Conservation (phyloP, 441 rosid genomes). For the Bocquillonia castaneifolia region DNA sequence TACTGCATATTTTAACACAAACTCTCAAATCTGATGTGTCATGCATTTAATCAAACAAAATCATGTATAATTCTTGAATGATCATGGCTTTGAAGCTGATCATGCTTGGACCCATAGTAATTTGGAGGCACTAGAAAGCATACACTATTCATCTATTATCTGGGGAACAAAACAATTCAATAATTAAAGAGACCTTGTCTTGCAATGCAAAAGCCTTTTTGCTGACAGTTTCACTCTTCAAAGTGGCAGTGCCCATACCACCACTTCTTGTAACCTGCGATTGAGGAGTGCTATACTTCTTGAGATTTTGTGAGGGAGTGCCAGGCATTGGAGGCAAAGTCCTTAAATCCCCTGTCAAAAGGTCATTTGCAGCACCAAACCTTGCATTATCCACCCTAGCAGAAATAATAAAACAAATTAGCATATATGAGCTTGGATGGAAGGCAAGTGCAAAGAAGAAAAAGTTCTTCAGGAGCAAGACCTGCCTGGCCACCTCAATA, state of each 20-base stretch:
- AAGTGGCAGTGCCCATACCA: constrained; percentile 33
- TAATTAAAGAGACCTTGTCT: constrained; percentile 64
- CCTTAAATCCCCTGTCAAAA: constrained; percentile 33
- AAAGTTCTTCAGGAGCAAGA: not conserved
- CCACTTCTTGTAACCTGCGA: constrained; percentile 42
- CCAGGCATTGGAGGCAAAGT: constrained; percentile 31
- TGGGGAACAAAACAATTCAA: not conserved
- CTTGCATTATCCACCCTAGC: constrained; percentile 43
- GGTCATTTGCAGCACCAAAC: constrained; percentile 32
- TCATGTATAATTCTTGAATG: not conserved
- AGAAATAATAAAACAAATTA: constrained; percentile 16
- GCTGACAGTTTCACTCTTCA: constrained; percentile 71
- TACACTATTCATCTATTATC: not conserved
- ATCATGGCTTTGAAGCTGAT: not conserved
- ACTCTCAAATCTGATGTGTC: no score
- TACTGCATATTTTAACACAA: no score
- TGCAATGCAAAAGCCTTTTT: constrained; percentile 84
- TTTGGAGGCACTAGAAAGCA: not conserved
- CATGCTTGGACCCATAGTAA: not conserved
- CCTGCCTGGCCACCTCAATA: constrained; percentile 2
- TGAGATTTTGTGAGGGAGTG: constrained; percentile 42
- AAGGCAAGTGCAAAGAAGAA: not conserved
- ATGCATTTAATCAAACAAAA: not conserved
- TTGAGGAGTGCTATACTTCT: constrained; percentile 37
- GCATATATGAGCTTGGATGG: not conserved